Evolutionary conservation across 108 stramenopile species (phyloP), one percentile per base, ranked within the genome.

Genomic region (Chaetoceros muelleri): DNA sequence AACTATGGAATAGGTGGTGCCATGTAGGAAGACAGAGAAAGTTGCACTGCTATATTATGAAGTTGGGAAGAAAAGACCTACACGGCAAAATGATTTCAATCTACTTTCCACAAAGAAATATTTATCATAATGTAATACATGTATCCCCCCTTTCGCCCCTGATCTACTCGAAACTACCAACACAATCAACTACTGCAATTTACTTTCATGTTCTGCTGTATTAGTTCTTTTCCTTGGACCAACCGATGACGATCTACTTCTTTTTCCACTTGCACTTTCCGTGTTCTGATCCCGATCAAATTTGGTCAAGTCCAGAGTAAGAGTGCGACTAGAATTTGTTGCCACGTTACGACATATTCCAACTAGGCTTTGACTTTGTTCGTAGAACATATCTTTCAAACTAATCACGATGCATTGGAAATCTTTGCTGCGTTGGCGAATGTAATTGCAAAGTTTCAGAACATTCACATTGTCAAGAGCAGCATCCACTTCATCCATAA

Each of bases 341-440:
- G 81, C 74, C 26, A 87, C 92, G 61, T 98, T 95, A 46, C 85
- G 83, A 62, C 84, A 94, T 57, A 95, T 84, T 25, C 97, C 97
- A 17, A 96, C 81, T 57, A 98, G 65, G 44, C 78, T 72, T 55
- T 96, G 71, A 57, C 87, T 89, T 8, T 84, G 81, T 60, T 89
- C 84, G 73, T 90, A 98, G 67, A 98, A 98, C 71, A 88, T 91
- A 61, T 98, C 96, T 75, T 99, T 99, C 60, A 99, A 85, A 55
- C 94, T 95, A 58, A 99, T 98, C 45, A 98, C 97, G 52, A 99
- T 90, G 80, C 93, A 98, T 67, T 99, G 99, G 66, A 97, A 93
- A 65, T 80, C 88, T 30, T 73, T 57, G 53, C 84, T 86, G 53
- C 94, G 90, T 62, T 85, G 92, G 60, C 76, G 74, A 64, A 99